A percentile compares a stretch with the other conserved stretches of the same genome.
phyloP scores from a whole-genome alignment of 805 yeast genomes.

The Wickerhamiella dianesei region DNA sequence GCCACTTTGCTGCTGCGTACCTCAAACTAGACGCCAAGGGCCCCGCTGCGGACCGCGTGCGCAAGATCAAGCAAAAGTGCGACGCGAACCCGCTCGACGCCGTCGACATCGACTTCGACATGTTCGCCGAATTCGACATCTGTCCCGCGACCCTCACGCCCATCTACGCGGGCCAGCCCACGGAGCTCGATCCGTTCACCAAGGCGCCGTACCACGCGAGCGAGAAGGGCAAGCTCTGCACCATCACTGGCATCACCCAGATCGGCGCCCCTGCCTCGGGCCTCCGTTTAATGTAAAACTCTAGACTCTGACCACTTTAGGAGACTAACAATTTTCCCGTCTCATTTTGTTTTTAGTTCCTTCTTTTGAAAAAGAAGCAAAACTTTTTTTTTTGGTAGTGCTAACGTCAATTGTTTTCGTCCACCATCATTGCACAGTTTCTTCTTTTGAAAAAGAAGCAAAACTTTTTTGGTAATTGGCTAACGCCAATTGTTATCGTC shows the following conservation, averaged over 20 bases:
- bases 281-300: conserved; percentile 34
- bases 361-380: too few species aligned
- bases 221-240: conserved; percentile 68
- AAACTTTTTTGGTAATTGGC: too few species aligned
- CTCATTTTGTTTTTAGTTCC: too few species aligned
- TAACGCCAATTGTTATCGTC: too few species aligned
- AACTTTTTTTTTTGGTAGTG: too few species aligned
- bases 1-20: conserved; percentile 78
- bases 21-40: conserved; percentile 58
- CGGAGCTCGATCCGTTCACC: conserved; percentile 66
- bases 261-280: conserved; percentile 93
- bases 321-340: too few species aligned
- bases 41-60: conserved; percentile 68
- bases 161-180: conserved; percentile 62
- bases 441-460: too few species aligned
- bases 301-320: too few species aligned
- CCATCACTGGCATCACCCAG: conserved; percentile 57
- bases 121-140: conserved; percentile 77
- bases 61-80: conserved; percentile 64
- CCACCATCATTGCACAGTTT: too few species aligned
- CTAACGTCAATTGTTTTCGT: too few species aligned
- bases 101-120: conserved; percentile 82
- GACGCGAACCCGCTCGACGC: conserved; percentile 77
- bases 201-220: conserved; percentile 74
- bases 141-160: conserved; percentile 85